Percentiles rank a stretch among this genome's conserved stretches.
These are phyloP conservation scores for Murraya paniculata DNA, from an alignment of 345 rosid genomes.

Conservation along the genomic window DNA sequence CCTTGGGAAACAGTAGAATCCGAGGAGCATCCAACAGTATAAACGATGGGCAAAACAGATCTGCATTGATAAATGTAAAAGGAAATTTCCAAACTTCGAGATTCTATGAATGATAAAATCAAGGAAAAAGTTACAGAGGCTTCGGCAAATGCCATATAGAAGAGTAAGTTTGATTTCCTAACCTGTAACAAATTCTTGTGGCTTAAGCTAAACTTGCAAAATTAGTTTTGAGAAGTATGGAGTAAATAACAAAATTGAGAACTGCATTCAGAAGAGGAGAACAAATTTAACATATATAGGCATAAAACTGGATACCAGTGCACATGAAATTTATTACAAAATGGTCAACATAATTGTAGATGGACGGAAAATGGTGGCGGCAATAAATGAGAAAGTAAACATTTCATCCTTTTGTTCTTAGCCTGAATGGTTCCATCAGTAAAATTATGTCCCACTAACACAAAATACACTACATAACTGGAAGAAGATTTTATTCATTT, in stretches of 20 bases:
- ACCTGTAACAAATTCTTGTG: constrained; percentile 93
- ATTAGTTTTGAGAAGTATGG: constrained; percentile 78
- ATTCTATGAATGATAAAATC: neutral
- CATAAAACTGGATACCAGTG: constrained; percentile 4
- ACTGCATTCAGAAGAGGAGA: constrained; percentile 29
- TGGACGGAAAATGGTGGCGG: neutral
- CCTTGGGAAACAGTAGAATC: no score
- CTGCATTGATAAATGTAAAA: neutral
- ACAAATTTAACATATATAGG: neutral
- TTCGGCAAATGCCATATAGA: neutral
- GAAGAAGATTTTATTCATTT: neutral
- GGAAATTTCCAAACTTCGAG: neutral
- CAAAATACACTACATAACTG: neutral
- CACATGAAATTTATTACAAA: neutral
- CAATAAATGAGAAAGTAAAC: neutral
- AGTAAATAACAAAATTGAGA: no score
- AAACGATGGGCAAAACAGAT: neutral
- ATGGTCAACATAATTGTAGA: neutral
- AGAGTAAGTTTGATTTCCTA: constrained; percentile 20
- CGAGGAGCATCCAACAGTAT: neutral
- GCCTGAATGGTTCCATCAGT: neutral
- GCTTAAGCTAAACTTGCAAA: constrained; percentile 80
- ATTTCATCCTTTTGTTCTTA: neutral
- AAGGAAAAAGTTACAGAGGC: neutral
- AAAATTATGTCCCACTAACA: neutral